Conservation (phyloP, 2,329 filamentous ascomycete species). For the Neospermospora avenae region DNA sequence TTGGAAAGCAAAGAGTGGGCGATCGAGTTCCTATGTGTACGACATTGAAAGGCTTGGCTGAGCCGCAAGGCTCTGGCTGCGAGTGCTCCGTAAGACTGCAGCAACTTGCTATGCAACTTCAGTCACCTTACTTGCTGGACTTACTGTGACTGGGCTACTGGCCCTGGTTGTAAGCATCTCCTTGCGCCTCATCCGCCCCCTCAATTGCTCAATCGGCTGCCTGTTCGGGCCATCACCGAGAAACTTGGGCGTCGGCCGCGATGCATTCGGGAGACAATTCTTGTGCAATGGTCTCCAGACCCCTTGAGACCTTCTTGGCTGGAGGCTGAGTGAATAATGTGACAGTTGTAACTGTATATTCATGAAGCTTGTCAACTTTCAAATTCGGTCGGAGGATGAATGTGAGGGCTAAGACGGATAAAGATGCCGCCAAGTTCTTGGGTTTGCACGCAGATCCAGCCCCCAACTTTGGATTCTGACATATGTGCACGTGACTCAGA, state of each 20-base stretch:
- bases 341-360: neutral
- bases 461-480: neutral
- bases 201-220: neutral
- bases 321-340: neutral
- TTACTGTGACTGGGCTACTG: neutral
- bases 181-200: neutral
- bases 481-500: neutral
- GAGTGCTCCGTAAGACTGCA: neutral
- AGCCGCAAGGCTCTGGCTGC: neutral
- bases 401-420: neutral
- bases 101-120: neutral
- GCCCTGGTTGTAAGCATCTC: neutral
- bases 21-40: neutral
- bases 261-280: neutral
- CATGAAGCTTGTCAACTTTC: neutral
- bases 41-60: neutral
- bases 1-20: conserved; percentile 2
- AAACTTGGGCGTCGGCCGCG: neutral
- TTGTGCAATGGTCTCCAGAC: neutral
- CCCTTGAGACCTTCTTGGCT: neutral
- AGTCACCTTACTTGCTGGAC: neutral
- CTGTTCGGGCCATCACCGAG: neutral
- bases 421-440: neutral
- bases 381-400: neutral
- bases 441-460: neutral